Base-by-base conservation (phyloP, 1,139 yeast species). In the Candida sp. region DNA sequence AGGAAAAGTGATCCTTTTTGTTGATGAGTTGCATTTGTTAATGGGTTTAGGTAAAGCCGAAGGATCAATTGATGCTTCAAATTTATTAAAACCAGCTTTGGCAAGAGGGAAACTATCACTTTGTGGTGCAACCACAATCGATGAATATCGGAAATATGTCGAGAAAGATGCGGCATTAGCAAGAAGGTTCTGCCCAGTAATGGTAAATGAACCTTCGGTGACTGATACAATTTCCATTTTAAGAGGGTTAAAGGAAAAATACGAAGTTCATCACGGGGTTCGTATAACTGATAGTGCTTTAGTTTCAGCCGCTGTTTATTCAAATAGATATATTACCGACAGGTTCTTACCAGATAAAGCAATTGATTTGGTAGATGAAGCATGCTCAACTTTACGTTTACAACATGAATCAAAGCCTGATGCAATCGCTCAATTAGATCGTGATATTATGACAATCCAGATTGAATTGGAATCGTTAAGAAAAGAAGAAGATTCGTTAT, bases 211-310 rank as follows among this genome's bases (percentile, higher is more conserved):
- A 59, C 99, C 99, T n/a, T 74, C 86, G 2, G 97, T 91, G 6
- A 84, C 86, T 49, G 98, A 93, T 61, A 86, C 97, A 0, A 88
- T 93, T 45, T 86, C 96, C 9, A 93, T 93, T 50, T 70, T 93
- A 47, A 81, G 99, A 59, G 99, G 99, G 5, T 73, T 93, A 58
- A 91, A 91, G 61, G 98, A 93, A 59, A 78, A 87, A 52, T 93
- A 93, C 59, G 99, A 93, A 60, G 97, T 93, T 3, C 99, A 93
- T 59, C 99, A 93, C 59, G 99, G 99, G 64, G 99, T 93, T n/a
- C 79, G 97, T 51, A 89, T 93, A 45, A 79, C 95, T 5, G 99
- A 93, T 61, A 79, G 91, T 36, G 97, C 99, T 0, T 73, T 93
- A 45, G 98, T 93, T 1, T 87, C 97, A 0, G 97, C 98, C 8